A percentile compares a stretch with the other conserved stretches of the same genome.
Conservation (phyloP, 1,284 basidiomycete genomes). For the Ustilago xerochloae region DNA sequence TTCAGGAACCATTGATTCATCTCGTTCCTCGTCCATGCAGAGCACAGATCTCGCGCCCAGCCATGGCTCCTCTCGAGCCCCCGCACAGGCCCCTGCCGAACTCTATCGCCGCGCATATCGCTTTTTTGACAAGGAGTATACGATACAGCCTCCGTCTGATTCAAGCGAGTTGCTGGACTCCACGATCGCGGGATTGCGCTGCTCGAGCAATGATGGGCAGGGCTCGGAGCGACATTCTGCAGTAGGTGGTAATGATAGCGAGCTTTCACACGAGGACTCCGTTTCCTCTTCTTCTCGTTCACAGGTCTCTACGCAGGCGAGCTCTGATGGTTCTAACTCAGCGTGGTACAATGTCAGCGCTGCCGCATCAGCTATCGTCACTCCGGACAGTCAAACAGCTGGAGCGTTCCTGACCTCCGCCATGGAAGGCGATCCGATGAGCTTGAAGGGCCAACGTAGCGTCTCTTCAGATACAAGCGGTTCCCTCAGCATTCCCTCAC, state of each 20-base stretch:
- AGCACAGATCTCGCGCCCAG: background rate
- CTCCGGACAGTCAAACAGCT: background rate
- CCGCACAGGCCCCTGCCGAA: constrained; percentile 11
- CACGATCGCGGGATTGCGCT: no score
- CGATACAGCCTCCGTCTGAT: constrained; percentile 9
- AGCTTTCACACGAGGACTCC: constrained; percentile 34
- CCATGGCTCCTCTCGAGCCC: background rate
- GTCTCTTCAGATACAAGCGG: constrained; percentile 1
- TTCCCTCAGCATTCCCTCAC: constrained; percentile 26
- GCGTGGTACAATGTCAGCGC: background rate
- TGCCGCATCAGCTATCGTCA: background rate
- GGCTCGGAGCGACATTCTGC: constrained; percentile 14
- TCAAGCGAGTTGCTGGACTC: no score
- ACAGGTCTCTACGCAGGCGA: constrained; percentile 27
- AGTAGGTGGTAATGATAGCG: constrained; percentile 3
- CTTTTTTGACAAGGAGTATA: constrained; percentile 47
- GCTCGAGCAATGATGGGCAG: no score
- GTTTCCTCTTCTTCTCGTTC: constrained; percentile 30
- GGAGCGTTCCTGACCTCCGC: background rate
- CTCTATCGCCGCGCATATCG: constrained; percentile 50
- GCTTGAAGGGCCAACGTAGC: background rate
- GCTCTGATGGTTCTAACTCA: constrained; percentile 21
- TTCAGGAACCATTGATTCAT: constrained; percentile 2
- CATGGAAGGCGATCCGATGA: background rate
- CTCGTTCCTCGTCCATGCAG: constrained; percentile 23